Evolutionary conservation across 2,329 filamentous ascomycete genomes (phyloP), one percentile per base, ranked within the genome.

Genomic region (Rachicladosporium sp.): DNA sequence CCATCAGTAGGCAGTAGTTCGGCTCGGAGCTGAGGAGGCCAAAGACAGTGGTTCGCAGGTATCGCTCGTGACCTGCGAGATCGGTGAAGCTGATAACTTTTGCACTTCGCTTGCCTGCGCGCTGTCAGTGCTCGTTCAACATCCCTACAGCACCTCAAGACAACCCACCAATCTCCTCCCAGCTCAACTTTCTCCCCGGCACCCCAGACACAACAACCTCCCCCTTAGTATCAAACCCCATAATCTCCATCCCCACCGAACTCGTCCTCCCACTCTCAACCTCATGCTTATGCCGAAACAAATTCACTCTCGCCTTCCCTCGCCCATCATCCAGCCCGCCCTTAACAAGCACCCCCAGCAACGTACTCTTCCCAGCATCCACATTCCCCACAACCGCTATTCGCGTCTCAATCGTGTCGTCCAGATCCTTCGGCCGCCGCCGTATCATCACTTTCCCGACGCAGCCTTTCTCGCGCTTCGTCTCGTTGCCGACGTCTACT

Each of bases 21-120:
- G 91, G 91, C 66, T 87, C 93, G 62, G 85, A 93, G 40, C 86
- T 93, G 15, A 98, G 67, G 50, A 98, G 71, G 2, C 91, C 91
- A 56, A 98, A 98, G 19, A 98, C 89, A 0, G 91, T 98, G 1
- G 91, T 98, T 29, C 91, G 78, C 36, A 98, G 70, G 58, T 98
- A 98, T 37, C 85, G 78, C 66, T 96, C 91, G 64, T 98, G 91
- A 23, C 91, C 91, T 4, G 91, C 91, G 49, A 98, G 68, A 60
- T 98, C 91, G 29, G 85, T 93, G 62, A 98, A 98, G 21, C 84
- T 84, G 53, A 96, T 95, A 37, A 98, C 88, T 69, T 98, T 98
- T 36, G 89, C 75, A 52, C 86, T 93, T 49, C 87, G 82, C 62
- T 83, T 86, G 39, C 91, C 23, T 27, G 23, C 7, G 7, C 7